Evolutionary conservation across 495 filamentous ascomycete genomes (phyloP), one percentile per base, ranked within the genome.

Genomic region (Penicillium canescens): DNA sequence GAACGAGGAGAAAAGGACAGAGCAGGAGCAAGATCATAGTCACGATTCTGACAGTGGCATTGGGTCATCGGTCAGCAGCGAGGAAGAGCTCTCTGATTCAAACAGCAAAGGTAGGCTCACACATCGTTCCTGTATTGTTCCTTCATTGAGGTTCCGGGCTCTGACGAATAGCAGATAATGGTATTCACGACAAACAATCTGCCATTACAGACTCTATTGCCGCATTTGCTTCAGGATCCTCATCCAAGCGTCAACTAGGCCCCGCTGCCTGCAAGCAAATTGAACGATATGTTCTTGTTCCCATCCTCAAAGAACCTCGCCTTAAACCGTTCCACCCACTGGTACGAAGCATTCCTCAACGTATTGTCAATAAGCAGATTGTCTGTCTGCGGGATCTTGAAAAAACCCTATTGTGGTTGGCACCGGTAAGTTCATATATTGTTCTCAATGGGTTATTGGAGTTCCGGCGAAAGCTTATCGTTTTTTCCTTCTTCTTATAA

Each of bases 361-460:
- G 88, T 59, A 91, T 96, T 61, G 82, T 84, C 26, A 80, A 85
- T 43, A 90, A 89, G 57, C 83, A 92, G 56, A 92, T 96, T 54
- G 81, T 86, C 53, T 94, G 87, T 72, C 82, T 96, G 9, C 80
- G 92, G 65, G 91, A 96, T 68, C 79, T 96, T 24, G 91, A 96
- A 72, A 95, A 95, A 81, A 91, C 88, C 11, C 73, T 96, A 42
- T 80, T 96, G 58, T 90, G 87, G 69, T 78, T 92, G 54, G 90
- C 92, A 72, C 89, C 89, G 57, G 91, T 95, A 83, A 93, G 91
- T 94, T 71, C 72, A 52, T 54, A 52, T 49, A 59, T 57, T n/a
- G 26, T 31, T 16, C 45, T 53, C 14, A 13, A 60, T 38, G 11
- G 45, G 59, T 65, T 70, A 48, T 46, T 62, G 65, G 72, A 68